Conservation (phyloP, 164 flowering plant genomes). For the Chimonanthus salicifolius region DNA sequence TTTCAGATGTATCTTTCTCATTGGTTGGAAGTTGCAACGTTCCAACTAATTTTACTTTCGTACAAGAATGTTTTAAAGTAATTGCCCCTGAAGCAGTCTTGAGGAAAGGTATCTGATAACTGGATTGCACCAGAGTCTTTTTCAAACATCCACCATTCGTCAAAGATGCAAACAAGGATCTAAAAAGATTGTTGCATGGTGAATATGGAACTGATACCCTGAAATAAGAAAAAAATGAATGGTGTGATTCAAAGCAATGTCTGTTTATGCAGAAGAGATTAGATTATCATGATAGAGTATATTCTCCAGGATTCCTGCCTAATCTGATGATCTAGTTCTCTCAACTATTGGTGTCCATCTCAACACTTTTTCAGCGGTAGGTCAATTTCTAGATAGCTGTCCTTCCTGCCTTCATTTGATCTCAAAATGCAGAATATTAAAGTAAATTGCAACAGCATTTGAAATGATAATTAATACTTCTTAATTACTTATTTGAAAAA, state of each 20-base stretch:
- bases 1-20: constrained; percentile 14
- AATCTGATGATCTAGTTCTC: too few relatives aligned
- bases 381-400: too few relatives aligned
- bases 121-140: constrained; percentile 9
- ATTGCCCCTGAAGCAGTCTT: constrained; percentile 19
- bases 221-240: constrained; percentile 4
- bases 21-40: constrained; percentile 17
- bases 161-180: constrained; percentile 4
- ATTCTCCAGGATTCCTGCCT: too few relatives aligned
- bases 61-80: constrained; percentile 16
- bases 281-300: not conserved
- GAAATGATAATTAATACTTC: too few relatives aligned
- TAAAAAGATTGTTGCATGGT: constrained; percentile 2
- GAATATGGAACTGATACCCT: constrained; percentile 16
- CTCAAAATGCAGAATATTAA: too few relatives aligned
- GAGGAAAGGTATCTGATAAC: constrained; percentile 8
- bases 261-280: not conserved
- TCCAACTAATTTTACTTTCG: constrained; percentile 14
- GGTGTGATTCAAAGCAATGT: constrained; percentile 3
- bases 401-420: too few relatives aligned
- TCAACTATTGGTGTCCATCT: too few relatives aligned
- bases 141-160: constrained; percentile 8
- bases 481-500: too few relatives aligned
- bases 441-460: too few relatives aligned
- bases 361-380: too few relatives aligned